Conservation (phyloP, 306 rosid genomes). For the Gastrolobium bilobum region DNA sequence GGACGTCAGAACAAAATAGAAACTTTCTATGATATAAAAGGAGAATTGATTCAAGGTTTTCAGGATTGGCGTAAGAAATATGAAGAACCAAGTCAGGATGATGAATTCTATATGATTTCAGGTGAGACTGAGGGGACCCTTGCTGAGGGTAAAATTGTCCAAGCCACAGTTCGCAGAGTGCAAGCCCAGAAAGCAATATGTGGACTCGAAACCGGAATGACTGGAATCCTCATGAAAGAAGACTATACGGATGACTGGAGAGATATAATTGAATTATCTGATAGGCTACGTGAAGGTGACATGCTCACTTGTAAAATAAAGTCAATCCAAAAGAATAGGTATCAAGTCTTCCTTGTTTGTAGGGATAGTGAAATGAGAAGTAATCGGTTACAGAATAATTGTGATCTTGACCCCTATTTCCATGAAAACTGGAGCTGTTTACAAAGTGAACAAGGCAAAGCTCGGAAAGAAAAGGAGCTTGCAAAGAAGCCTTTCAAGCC, state of each 20-base stretch:
- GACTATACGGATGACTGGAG: slow-evolving; percentile 92
- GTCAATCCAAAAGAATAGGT: slow-evolving; percentile 94
- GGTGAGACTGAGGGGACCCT: slow-evolving; percentile 96
- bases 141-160: slow-evolving; percentile 93
- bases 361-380: slow-evolving; percentile 95
- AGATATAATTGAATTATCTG: slow-evolving; percentile 86
- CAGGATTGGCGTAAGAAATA: slow-evolving; percentile 98
- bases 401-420: slow-evolving; percentile 73
- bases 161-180: slow-evolving; percentile 89
- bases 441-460: slow-evolving; percentile 85
- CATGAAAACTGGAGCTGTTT: slow-evolving; percentile 83
- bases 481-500: slow-evolving; percentile 96
- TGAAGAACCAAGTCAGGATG: slow-evolving; percentile 98
- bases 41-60: slow-evolving; percentile 94
- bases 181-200: slow-evolving; percentile 90
- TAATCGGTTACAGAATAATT: slow-evolving; percentile 67
- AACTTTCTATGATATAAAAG: slow-evolving; percentile 83
- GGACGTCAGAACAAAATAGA: slow-evolving; percentile 70
- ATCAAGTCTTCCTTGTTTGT: slow-evolving; percentile 90
- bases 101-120: slow-evolving; percentile 94
- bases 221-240: slow-evolving; percentile 96
- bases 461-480: slow-evolving; percentile 90
- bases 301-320: slow-evolving; percentile 95
- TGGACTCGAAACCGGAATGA: slow-evolving; percentile 94
- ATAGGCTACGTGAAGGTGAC: slow-evolving; percentile 86